These are phyloP conservation scores for Dictyostelium citrinum DNA, from an alignment of 78 protist species.

Conservation along the genomic window DNA sequence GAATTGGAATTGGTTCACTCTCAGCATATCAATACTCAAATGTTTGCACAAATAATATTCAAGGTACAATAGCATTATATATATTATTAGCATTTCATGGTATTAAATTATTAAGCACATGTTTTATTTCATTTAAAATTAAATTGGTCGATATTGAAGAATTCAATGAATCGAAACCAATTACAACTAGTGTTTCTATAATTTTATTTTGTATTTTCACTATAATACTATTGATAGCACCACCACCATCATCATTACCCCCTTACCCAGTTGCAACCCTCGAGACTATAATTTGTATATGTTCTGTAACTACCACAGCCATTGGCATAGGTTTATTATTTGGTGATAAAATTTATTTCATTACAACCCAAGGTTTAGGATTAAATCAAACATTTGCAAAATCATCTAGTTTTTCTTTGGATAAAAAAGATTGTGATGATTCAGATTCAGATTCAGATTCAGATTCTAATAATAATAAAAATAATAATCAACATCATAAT, in stretches of 20 bases:
- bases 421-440: not conserved
- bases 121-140: conserved; percentile 8
- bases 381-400: not conserved
- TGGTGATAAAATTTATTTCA: not conserved
- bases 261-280: not conserved
- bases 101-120: not conserved
- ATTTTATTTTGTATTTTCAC: not conserved
- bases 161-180: conserved; percentile 3
- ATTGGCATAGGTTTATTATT: not conserved
- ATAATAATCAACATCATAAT: too few species aligned
- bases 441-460: not conserved
- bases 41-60: not conserved
- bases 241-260: not conserved
- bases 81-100: not conserved
- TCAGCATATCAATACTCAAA: not conserved
- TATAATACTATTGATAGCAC: not conserved
- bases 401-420: not conserved
- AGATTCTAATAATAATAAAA: not conserved
- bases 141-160: conserved; percentile 8
- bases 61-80: not conserved
- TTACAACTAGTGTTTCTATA: not conserved
- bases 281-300: not conserved
- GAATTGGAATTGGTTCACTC: not conserved
- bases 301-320: not conserved
- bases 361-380: not conserved